phyloP scores from a whole-genome alignment of 2,329 filamentous ascomycete species.

The Apiospora koreana region DNA sequence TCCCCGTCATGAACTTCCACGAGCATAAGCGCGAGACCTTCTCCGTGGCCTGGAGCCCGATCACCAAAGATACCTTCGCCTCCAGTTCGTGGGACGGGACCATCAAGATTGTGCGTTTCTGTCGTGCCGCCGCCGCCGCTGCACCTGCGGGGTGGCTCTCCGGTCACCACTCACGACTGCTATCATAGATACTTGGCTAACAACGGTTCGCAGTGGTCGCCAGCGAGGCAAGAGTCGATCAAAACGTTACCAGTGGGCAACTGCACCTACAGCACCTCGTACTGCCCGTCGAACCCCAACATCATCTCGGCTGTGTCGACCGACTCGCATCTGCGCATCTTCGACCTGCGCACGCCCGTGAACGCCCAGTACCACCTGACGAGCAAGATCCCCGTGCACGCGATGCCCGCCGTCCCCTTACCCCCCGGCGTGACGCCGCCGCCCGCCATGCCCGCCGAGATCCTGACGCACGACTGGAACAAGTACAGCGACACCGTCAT shows the following conservation, averaged over 20 bases:
- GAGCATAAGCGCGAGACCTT: slow-evolving; percentile 95
- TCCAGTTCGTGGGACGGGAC: slow-evolving; percentile 96
- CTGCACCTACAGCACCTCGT: slow-evolving; percentile 92
- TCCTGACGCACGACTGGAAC: slow-evolving; percentile 97
- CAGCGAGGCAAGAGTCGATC: slow-evolving; percentile 71
- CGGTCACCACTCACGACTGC: neutral
- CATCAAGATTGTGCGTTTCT: slow-evolving; percentile 72
- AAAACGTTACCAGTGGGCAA: slow-evolving; percentile 86
- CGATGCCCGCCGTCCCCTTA: slow-evolving; percentile 52
- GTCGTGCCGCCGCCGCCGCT: too few relatives aligned
- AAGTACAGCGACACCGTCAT: slow-evolving; percentile 88
- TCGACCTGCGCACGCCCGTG: slow-evolving; percentile 85
- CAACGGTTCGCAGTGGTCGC: slow-evolving; percentile 68
- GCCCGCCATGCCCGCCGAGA: slow-evolving; percentile 69
- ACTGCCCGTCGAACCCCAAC: slow-evolving; percentile 83
- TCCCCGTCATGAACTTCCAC: slow-evolving; percentile 88
- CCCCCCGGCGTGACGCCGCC: slow-evolving; percentile 32
- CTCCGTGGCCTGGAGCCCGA: slow-evolving; percentile 87
- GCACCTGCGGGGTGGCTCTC: too few relatives aligned
- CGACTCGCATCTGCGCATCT: slow-evolving; percentile 86
- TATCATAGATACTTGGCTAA: neutral
- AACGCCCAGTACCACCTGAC: slow-evolving; percentile 87
- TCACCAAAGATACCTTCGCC: slow-evolving; percentile 86
- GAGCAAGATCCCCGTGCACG: slow-evolving; percentile 80
- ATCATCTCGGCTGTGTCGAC: slow-evolving; percentile 85